Percentiles rank a stretch among this genome's conserved stretches.
Evolutionary conservation across 2,329 filamentous ascomycete genomes (phyloP).

Genomic region (Blastomyces silverae): DNA sequence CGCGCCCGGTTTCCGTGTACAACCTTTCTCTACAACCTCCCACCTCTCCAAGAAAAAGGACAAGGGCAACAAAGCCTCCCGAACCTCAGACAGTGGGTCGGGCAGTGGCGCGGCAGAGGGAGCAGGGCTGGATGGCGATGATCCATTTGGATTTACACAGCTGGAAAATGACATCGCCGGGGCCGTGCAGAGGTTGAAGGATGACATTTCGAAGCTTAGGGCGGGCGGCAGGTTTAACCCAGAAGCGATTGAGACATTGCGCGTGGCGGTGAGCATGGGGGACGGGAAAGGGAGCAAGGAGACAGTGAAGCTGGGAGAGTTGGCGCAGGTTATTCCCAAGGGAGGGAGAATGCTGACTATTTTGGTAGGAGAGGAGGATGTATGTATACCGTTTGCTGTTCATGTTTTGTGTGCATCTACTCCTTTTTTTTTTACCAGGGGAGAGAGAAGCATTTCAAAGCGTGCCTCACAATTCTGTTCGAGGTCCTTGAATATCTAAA

Average conservation of each 20-base stretch:
- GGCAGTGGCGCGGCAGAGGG: slow-evolving; percentile 30
- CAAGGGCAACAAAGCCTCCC: slow-evolving; percentile 34
- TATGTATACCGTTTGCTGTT: slow-evolving; percentile 32
- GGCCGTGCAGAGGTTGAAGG: slow-evolving; percentile 51
- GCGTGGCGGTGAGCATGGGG: slow-evolving; percentile 50
- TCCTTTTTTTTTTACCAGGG: not conserved
- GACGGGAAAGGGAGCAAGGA: slow-evolving; percentile 39
- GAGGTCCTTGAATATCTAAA: not conserved
- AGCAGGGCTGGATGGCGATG: slow-evolving; percentile 30
- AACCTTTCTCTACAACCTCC: slow-evolving; percentile 40
- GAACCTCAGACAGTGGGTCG: slow-evolving; percentile 26
- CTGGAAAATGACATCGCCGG: slow-evolving; percentile 52
- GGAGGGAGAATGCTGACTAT: slow-evolving; percentile 55
- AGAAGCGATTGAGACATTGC: slow-evolving; percentile 53
- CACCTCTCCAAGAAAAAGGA: slow-evolving; percentile 47
- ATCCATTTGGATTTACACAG: slow-evolving; percentile 56
- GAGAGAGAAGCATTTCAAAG: not conserved
- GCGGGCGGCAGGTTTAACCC: slow-evolving; percentile 58
- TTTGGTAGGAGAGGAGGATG: slow-evolving; percentile 58
- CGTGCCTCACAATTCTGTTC: not conserved
- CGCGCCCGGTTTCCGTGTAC: not conserved
- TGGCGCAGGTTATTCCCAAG: slow-evolving; percentile 62
- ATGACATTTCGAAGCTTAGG: slow-evolving; percentile 56
- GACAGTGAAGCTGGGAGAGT: slow-evolving; percentile 51
- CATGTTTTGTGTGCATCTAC: not conserved